Base-by-base conservation (phyloP, 257 asterid species). In the Solanum medicagineum region DNA sequence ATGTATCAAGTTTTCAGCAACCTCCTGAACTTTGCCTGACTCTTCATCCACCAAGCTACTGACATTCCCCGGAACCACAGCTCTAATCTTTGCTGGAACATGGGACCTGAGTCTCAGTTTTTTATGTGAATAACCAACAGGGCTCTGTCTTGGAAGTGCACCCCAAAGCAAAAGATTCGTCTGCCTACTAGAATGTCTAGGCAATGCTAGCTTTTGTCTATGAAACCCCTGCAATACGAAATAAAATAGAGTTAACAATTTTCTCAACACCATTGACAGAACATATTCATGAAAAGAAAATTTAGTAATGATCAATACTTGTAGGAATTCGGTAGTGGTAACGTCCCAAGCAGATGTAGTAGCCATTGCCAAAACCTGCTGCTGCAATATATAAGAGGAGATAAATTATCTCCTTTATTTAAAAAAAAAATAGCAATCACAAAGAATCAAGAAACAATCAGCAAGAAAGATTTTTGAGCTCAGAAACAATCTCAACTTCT, bases 251-350 rank as follows among this genome's bases (percentile, higher is more conserved):
- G 79, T 70, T 40, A 69, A 40, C 83, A 77, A 2, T 77, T 77
- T 26, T 9, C 11, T 51, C 47, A 51, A 77, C 63, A 51, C 53
- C 83, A 51, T 77, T 49, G 56, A 77, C 83, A 77, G 12, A n/a
- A 59, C 71, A 83, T 29, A 69, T 26, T 47, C 63, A 49, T 66
- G 11, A 71, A 7, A 69, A 73, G 0, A 4, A 40, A 7, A 22
- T 42, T 44, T 24, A 70, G 32, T 44, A 55, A 60, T 26, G 22
- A 5, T 36, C 91, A 66, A 66, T 91, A 94, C 98, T 56, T 88
- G 93, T 22, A 91, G 86, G 86, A 94, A 94, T 75, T 92, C 94
- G 9, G 93, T 88, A 2, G 95, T 92, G 29, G 98, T 88, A 47
- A 92, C 81, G 73, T 92, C 90, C 90, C 83, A 88, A 73, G 93